These are phyloP conservation scores for Omphalotus olearius DNA, from an alignment of 1,284 basidiomycete species.

Conservation along the genomic window DNA sequence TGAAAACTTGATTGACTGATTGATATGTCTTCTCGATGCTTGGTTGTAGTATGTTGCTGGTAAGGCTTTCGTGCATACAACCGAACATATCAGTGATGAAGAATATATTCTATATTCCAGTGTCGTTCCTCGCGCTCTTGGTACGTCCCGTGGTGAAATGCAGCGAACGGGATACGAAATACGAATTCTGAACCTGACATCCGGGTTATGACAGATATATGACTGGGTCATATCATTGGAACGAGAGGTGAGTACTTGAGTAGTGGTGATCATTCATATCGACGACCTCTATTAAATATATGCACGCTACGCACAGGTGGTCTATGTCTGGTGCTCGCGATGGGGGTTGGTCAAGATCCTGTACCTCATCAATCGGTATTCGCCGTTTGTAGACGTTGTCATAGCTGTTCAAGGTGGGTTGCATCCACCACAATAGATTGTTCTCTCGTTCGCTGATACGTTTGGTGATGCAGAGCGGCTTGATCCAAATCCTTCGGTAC, in stretches of 20 bases:
- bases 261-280: background rate
- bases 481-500: background rate
- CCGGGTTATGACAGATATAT: background rate
- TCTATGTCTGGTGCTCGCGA: constrained; percentile 4
- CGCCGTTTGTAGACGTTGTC: constrained; percentile 6
- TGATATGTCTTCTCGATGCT: background rate
- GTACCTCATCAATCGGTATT: constrained; percentile 6
- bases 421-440: background rate
- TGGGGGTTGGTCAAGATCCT: constrained; percentile 6
- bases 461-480: background rate
- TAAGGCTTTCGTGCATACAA: background rate
- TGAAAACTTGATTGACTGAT: background rate
- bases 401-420: background rate
- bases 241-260: too few relatives aligned
- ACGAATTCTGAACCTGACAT: too few relatives aligned
- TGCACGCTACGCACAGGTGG: background rate
- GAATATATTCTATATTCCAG: background rate
- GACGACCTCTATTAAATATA: background rate
- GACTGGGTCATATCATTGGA: constrained; percentile 1
- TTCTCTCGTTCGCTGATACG: background rate
- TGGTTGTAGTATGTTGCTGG: background rate
- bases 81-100: background rate
- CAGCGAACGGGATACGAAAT: too few relatives aligned
- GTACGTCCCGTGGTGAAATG: background rate
- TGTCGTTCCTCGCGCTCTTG: constrained; percentile 5